Conservation (phyloP, 2,329 filamentous ascomycete genomes). For the Penicillium sp. region DNA sequence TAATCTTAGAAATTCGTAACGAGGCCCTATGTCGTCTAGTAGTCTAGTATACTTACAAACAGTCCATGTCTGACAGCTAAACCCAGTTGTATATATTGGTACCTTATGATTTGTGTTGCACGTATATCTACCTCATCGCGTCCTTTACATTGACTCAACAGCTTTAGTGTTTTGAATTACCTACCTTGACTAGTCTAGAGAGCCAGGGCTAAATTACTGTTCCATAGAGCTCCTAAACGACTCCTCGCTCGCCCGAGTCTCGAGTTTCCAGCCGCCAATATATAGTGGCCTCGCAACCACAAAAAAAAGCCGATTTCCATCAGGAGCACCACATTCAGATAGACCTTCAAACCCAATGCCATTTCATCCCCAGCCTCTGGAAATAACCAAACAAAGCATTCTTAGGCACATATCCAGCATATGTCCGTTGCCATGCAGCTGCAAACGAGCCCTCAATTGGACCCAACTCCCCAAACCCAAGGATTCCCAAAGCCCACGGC, state of each 20-base stretch:
- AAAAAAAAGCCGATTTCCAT: background rate
- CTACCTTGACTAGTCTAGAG: background rate
- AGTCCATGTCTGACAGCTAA: background rate
- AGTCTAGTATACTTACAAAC: background rate
- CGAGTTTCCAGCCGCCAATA: background rate
- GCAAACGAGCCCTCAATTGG: conserved; percentile 39
- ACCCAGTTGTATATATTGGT: background rate
- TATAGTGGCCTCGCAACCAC: no score
- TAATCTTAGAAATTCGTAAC: background rate
- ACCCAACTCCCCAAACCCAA: conserved; percentile 31
- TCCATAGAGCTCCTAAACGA: background rate
- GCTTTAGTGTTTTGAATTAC: background rate
- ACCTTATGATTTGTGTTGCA: background rate
- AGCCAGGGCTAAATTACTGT: background rate
- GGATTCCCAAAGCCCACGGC: conserved; percentile 28
- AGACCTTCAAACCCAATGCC: conserved; percentile 8
- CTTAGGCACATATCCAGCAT: conserved; percentile 25
- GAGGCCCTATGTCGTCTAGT: background rate
- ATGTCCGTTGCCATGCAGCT: conserved; percentile 41
- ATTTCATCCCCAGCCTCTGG: conserved; percentile 45
- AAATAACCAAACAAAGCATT: conserved; percentile 46
- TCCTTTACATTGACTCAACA: background rate
- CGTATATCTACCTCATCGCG: background rate
- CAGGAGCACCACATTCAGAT: background rate
- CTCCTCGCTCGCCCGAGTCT: background rate